These are phyloP conservation scores for Dentipellis sp. DNA, from an alignment of 768 basidiomycete species.

Conservation along the genomic window DNA sequence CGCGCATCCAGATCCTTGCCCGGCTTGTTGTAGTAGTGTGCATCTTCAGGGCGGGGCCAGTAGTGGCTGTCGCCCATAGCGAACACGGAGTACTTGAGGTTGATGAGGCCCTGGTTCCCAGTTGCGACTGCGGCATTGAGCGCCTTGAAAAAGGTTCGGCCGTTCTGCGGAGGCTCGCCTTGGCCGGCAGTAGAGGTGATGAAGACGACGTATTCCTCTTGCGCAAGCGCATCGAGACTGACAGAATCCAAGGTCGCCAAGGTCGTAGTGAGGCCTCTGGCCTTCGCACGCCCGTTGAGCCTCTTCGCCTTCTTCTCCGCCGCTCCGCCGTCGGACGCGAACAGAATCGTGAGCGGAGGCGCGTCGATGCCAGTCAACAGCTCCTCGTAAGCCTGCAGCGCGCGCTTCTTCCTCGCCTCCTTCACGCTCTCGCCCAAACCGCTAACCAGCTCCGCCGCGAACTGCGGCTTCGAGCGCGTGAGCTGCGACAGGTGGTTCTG, in stretches of 20 bases:
- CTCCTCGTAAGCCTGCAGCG: slow-evolving; percentile 75
- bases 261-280: slow-evolving; percentile 71
- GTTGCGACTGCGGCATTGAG: slow-evolving; percentile 54
- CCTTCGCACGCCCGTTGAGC: slow-evolving; percentile 72
- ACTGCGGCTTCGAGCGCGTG: slow-evolving; percentile 66
- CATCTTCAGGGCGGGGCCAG: slow-evolving; percentile 95
- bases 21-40: slow-evolving; percentile 98
- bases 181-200: slow-evolving; percentile 93
- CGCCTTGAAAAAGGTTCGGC: slow-evolving; percentile 80
- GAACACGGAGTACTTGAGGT: slow-evolving; percentile 77
- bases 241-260: slow-evolving; percentile 76
- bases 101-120: slow-evolving; percentile 51
- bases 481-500: slow-evolving; percentile 97
- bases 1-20: slow-evolving; percentile 82
- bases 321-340: slow-evolving; percentile 88
- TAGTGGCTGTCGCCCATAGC: slow-evolving; percentile 98
- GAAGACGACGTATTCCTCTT: slow-evolving; percentile 63
- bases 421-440: slow-evolving; percentile 79
- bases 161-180: slow-evolving; percentile 97
- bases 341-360: slow-evolving; percentile 83
- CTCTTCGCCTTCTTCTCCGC: slow-evolving; percentile 97
- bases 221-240: slow-evolving; percentile 60
- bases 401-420: slow-evolving; percentile 74
- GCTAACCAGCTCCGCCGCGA: slow-evolving; percentile 76
- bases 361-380: slow-evolving; percentile 80